Evolutionary conservation across 441 rosid genomes (phyloP), one percentile per base, ranked within the genome.

Genomic region (California macrophylla): DNA sequence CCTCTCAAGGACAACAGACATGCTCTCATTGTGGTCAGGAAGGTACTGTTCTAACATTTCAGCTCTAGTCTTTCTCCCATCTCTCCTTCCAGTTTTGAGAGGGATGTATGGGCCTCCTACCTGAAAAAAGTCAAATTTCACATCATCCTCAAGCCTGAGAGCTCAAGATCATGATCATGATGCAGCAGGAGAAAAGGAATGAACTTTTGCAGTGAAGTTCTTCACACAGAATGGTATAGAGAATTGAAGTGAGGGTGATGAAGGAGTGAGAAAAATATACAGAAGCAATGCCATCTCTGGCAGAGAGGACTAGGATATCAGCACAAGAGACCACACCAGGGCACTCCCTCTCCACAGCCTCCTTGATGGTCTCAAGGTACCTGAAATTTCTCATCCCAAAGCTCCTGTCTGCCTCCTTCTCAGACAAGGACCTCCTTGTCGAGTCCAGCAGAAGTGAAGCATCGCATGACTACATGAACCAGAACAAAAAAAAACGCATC

Each of bases 391-490:
- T 88, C 36, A 94, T 72, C 3, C 97, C 98, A 74, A 94, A 94
- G 80, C 97, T 94, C 81, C 98, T 80, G 84, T 89, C 98, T 15
- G 89, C 86, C 69, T 94, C 97, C 83, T 94, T 93, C 87, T 91
- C 98, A 28, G 97, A 93, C 81, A 91, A 75, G 77, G 72, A 84
- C 82, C 95, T 90, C 77, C 98, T 91, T 60, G 97, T 91, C 1
- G 97, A 91, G 85, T 94, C 98, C 85, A 94, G 75, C 79, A 94
- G 79, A 80, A 94, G 85, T 40, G 98, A 94, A 66, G 98, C 97
- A 77, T 94, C 98, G 60, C 97, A 94, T 68, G 98, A 91, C 98
- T 94, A 71, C 23, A 18, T 56, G 30, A 67, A 68, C 24, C 66
- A 36, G 10, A 16, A 47, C 40, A 32, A 62, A 63, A 3, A 32